Percentiles rank a stretch among this genome's conserved stretches.
Evolutionary conservation across 179 eudicot species (phyloP).

Genomic region (Silene coronaria): DNA sequence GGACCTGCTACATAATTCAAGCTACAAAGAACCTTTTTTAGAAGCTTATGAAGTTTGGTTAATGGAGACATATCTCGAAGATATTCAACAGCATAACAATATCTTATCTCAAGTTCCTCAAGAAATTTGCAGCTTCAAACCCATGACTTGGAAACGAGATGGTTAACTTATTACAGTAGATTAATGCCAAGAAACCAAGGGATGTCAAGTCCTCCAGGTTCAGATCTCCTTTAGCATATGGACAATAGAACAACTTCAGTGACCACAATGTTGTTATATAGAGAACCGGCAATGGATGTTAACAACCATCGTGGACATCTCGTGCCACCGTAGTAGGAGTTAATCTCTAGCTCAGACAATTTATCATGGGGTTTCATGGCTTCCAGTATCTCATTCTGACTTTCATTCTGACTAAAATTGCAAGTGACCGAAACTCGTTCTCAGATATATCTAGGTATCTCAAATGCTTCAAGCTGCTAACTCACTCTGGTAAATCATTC

Average conservation of each 20-base stretch:
- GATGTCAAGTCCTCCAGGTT: slow-evolving; percentile 8
- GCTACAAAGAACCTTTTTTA: too few relatives aligned
- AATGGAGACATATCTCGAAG: slow-evolving; percentile 14
- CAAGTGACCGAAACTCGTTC: background rate
- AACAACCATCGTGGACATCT: slow-evolving; percentile 14
- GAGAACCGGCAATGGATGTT: background rate
- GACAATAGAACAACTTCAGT: background rate
- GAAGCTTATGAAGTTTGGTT: background rate
- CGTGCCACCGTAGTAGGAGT: slow-evolving; percentile 10
- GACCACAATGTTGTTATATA: background rate
- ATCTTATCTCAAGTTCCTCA: background rate
- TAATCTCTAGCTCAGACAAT: slow-evolving; percentile 12
- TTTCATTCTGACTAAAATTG: background rate
- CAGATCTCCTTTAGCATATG: slow-evolving; percentile 1
- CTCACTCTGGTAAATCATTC: slow-evolving; percentile 11
- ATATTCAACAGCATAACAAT: background rate
- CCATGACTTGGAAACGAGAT: slow-evolving; percentile 5
- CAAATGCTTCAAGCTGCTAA: slow-evolving; percentile 22
- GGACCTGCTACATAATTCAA: too few relatives aligned
- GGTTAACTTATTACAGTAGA: background rate
- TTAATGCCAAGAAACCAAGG: background rate
- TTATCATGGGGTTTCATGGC: slow-evolving; percentile 26
- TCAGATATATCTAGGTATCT: slow-evolving; percentile 13
- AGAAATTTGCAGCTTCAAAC: slow-evolving; percentile 7
- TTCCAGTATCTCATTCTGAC: slow-evolving; percentile 21